Evolutionary conservation across 2,329 filamentous ascomycete genomes (phyloP).

Genomic region (Colletotrichum scovillei): DNA sequence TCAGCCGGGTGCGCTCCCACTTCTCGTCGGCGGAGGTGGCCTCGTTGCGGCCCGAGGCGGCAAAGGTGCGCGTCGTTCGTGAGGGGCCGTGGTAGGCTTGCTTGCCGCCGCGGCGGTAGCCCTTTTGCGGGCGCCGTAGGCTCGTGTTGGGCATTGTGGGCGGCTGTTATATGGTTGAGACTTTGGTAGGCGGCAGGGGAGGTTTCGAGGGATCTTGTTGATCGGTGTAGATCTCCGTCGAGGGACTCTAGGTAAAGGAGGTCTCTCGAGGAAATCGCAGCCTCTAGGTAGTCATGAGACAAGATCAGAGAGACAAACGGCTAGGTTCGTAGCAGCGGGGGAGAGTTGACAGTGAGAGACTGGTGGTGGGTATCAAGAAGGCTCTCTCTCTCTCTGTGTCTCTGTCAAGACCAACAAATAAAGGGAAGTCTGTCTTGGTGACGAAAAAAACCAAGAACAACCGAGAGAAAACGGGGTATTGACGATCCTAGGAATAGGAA

Average conservation of each 20-base stretch:
- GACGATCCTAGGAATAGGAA: slow-evolving; percentile 28
- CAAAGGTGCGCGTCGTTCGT: slow-evolving; percentile 79
- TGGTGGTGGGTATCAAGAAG: slow-evolving; percentile 30
- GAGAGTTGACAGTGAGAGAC: neutral
- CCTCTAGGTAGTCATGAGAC: slow-evolving; percentile 11
- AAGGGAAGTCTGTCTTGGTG: neutral
- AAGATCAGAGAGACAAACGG: neutral
- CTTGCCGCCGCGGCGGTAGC: slow-evolving; percentile 76
- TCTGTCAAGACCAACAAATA: neutral
- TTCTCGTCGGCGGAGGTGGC: slow-evolving; percentile 93
- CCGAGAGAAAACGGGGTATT: slow-evolving; percentile 11
- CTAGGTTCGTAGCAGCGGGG: neutral
- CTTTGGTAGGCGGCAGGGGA: neutral
- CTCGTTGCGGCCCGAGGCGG: slow-evolving; percentile 82
- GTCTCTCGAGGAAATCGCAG: neutral
- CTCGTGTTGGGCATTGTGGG: slow-evolving; percentile 68
- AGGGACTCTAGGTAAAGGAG: neutral
- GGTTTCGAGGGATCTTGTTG: neutral
- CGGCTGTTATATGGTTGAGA: neutral
- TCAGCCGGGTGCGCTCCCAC: slow-evolving; percentile 84
- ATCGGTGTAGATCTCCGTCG: neutral
- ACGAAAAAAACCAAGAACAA: slow-evolving; percentile 3
- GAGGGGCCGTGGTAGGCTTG: slow-evolving; percentile 74
- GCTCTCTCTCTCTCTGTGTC: neutral
- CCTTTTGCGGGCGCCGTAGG: slow-evolving; percentile 71